Conservation (phyloP, 2,329 filamentous ascomycete genomes). For the Juglanconis sp. region DNA sequence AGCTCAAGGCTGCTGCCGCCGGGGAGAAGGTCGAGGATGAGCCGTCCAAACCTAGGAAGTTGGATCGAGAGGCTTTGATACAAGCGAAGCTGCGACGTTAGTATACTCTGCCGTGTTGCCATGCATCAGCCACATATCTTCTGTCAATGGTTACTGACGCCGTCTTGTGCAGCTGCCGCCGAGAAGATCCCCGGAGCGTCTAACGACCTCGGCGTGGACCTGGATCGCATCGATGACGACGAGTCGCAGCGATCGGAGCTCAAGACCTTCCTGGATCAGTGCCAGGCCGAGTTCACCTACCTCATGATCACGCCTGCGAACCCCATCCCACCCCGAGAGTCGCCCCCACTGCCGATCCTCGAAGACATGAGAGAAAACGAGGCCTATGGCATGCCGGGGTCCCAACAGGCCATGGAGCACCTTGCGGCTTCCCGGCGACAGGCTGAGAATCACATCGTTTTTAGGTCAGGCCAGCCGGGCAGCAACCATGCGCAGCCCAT, state of each 20-base stretch:
- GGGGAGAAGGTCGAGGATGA: constrained; percentile 25
- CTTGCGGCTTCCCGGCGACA: constrained; percentile 5
- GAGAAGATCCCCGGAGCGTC: constrained; percentile 37
- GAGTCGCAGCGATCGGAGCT: constrained; percentile 51
- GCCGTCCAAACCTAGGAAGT: constrained; percentile 44
- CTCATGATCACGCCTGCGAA: constrained; percentile 67
- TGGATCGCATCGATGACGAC: constrained; percentile 46
- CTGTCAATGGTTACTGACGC: constrained; percentile 6
- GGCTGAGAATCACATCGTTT: constrained; percentile 11
- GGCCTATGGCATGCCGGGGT: constrained; percentile 41
- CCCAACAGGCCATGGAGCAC: constrained; percentile 38
- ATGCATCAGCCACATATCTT: no score
- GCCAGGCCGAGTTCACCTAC: constrained; percentile 64
- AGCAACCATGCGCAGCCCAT: constrained; percentile 49
- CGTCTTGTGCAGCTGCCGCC: constrained; percentile 33
- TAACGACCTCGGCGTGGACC: constrained; percentile 43
- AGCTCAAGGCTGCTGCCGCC: constrained; percentile 57
- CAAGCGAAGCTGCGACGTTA: constrained; percentile 56
- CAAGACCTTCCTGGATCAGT: constrained; percentile 61
- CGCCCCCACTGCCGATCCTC: constrained; percentile 54
- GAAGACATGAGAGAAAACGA: constrained; percentile 59
- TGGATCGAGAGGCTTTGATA: constrained; percentile 49
- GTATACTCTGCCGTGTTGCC: constrained; percentile 23
- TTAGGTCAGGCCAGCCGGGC: constrained; percentile 34
- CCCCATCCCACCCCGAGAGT: constrained; percentile 62